phyloP scores from a whole-genome alignment of 495 filamentous ascomycete genomes.

The Tuber melanosporum region DNA sequence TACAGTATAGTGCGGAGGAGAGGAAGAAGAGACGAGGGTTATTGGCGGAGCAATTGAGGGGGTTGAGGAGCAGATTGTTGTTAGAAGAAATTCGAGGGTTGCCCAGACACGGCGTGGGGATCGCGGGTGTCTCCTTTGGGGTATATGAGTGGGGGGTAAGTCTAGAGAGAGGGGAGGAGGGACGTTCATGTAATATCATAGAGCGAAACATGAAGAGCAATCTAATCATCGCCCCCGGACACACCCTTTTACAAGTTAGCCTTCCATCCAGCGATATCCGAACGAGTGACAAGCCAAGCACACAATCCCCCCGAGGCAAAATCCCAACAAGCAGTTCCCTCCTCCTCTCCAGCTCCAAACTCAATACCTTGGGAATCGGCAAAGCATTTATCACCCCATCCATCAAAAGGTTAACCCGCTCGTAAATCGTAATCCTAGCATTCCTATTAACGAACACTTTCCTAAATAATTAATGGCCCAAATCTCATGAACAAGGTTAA shows the following conservation, averaged over 20 bases:
- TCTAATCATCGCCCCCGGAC: slow-evolving; percentile 19
- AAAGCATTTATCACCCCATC: too few species aligned
- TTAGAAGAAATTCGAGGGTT: slow-evolving; percentile 25
- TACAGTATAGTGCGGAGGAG: too few species aligned
- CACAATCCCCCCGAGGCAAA: slow-evolving; percentile 6
- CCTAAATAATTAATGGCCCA: too few species aligned
- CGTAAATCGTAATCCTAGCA: too few species aligned
- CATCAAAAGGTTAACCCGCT: too few species aligned
- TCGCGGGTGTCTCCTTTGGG: slow-evolving; percentile 25
- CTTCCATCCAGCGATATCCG: too few species aligned
- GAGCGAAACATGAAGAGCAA: slow-evolving; percentile 23
- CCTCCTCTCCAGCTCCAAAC: too few species aligned
- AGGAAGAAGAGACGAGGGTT: slow-evolving; percentile 14
- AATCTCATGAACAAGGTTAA: too few species aligned
- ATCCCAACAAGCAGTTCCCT: too few species aligned
- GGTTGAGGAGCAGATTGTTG: slow-evolving; percentile 28
- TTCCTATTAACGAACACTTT: too few species aligned
- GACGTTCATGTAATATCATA: slow-evolving; percentile 25
- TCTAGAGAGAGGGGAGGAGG: neutral
- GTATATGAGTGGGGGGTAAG: slow-evolving; percentile 7
- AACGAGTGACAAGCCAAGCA: neutral
- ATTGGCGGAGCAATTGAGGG: slow-evolving; percentile 18
- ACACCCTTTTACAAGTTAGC: slow-evolving; percentile 16
- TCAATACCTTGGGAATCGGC: too few species aligned
- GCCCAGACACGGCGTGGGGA: slow-evolving; percentile 21